Evolutionary conservation across 2,329 filamentous ascomycete species (phyloP), one percentile per base, ranked within the genome.

Genomic region (Hymenoscyphus fructigenus): DNA sequence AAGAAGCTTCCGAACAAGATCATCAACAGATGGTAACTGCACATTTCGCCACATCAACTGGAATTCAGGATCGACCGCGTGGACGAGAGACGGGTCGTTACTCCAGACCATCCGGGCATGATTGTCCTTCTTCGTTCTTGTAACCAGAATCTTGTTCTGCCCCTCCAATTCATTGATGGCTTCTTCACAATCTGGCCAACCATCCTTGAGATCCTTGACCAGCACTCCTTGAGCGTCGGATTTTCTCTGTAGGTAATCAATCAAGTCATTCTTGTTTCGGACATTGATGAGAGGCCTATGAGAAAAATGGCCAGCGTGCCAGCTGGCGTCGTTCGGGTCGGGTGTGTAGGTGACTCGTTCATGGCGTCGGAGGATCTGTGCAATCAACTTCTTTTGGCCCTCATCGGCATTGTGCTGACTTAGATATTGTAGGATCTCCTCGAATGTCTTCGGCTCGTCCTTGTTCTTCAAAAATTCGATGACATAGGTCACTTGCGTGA

Each of bases 141-240:
- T 91, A 5, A 97, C 92, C 41, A 98, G 83, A 57, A 98, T 83
- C 77, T 90, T 89, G 74, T 93, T 89, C 75, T 91, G 86, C 50
- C 79, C 79, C 80, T 97, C 94, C 60, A 99, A 84, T 70, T 86
- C 83, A 68, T 90, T 85, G 75, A 99, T 90, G 10, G 90, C 85
- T 23, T 89, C 85, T 66, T 93, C 88, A 74, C 92, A 96, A 72
- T 90, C 89, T 28, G 90, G 88, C 95, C 95, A 99, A 68, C 95
- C 95, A 76, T 99, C 95, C 79, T 97, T 96, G 67, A 99, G 85
- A 73, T 97, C 93, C 76, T 92, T 93, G 68, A 98, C 92, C 44
- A 84, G 84, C 62, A 98, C 86, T 14, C 92, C 92, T 69, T 90
- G 88, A 1, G 92, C 91, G 65, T 93, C 93, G 61, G 86, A 87